Conservation (phyloP, 2,329 filamentous ascomycete species). For the Xylaria sp. region DNA sequence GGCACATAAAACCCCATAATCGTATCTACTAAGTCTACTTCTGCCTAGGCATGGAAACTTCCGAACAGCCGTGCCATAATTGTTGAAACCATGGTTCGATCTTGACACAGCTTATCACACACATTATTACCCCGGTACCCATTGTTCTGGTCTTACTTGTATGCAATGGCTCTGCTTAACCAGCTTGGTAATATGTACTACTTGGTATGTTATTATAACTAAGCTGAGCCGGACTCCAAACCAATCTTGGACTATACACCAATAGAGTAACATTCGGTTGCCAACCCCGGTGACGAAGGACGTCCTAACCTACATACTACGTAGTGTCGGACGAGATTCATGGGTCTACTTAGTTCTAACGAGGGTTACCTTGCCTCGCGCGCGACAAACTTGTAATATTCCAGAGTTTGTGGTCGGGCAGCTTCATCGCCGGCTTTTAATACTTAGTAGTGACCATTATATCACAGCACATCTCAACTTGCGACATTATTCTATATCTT, state of each 20-base stretch:
- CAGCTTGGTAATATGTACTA: neutral
- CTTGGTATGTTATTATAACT: too few relatives aligned
- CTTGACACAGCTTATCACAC: neutral
- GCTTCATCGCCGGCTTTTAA: neutral
- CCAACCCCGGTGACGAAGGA: neutral
- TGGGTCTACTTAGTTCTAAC: neutral
- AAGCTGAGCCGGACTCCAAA: neutral
- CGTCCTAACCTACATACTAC: neutral
- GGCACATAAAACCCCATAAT: neutral
- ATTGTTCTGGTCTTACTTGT: neutral
- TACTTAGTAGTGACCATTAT: neutral
- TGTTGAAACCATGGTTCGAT: constrained; percentile 4
- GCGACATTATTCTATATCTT: neutral
- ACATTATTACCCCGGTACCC: neutral
- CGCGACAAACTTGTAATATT: neutral
- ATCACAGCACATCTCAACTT: neutral
- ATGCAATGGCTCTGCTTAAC: neutral
- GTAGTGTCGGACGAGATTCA: neutral
- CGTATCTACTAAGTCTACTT: too few relatives aligned
- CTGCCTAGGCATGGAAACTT: neutral
- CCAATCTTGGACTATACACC: neutral
- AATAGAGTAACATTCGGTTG: neutral
- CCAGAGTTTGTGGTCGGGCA: neutral
- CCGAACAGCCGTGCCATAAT: neutral
- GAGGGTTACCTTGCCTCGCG: neutral